Evolutionary conservation across 108 stramenopile species (phyloP), one percentile per base, ranked within the genome.

Genomic region (Schizochytrium sp.): DNA sequence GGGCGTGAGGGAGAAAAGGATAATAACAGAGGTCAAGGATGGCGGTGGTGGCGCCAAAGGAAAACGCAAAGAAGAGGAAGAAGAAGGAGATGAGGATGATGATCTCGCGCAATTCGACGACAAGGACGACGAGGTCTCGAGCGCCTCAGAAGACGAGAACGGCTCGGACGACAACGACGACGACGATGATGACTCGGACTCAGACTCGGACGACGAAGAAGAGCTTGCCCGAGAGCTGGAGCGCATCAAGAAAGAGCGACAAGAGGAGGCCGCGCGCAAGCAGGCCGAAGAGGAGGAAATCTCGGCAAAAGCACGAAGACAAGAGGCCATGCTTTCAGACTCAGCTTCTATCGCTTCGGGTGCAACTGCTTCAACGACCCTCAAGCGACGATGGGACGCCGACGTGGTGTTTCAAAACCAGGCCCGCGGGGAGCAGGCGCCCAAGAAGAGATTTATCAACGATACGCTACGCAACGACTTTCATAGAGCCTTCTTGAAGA

Each of bases 391-490:
- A 55, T 98, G 98, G 98, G 97, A 98, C 91, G 98, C 97, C 72
- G 98, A 98, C 92, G 98, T 98, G 4, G 97, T 98, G 55, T 98
- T 98, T 94, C 95, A 97, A 43, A 97, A 97, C 90, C 98, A 98
- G 92, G 97, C 97, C 16, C 94, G 93, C 89, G 94, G 92, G 18
- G 97, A 97, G 92, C 97, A 96, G 10, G 94, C 95, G 83, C 96
- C 97, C 91, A 45, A 51, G 34, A 43, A 63, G 4, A 91, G 97
- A 69, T 98, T 98, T 91, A 97, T 98, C 91, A 98, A 98, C 91
- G 98, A 98, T 90, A 98, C 98, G 19, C 93, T 98, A 28, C 93
- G 98, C 43, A 97, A 96, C 93, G 98, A 98, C 88, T 98, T 98
- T 88, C 98, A 98, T 92, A 95, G 96, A 89, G 88, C 96, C 59